Percentiles rank a stretch among this genome's conserved stretches.
phyloP scores from a whole-genome alignment of 768 basidiomycete species.

The Gelatoporia subvermispora region DNA sequence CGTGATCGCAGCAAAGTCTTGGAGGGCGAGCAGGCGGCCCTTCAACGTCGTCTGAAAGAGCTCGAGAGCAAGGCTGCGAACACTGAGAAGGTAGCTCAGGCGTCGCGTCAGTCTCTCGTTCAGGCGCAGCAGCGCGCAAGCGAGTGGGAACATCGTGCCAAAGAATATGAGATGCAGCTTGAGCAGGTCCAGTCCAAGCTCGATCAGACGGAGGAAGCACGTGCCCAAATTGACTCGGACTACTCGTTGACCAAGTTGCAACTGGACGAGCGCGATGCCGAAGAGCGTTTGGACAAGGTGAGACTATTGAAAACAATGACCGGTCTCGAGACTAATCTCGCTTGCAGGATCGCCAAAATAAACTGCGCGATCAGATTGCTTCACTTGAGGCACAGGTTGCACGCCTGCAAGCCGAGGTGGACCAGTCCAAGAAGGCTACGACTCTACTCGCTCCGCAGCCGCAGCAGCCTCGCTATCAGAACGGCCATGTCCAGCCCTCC shows the following conservation, averaged over 20 bases:
- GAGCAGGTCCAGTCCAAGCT: slow-evolving; percentile 55
- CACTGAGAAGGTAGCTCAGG: slow-evolving; percentile 52
- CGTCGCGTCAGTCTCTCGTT: slow-evolving; percentile 57
- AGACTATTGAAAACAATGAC: slow-evolving; percentile 1
- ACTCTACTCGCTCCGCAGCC: slow-evolving; percentile 25
- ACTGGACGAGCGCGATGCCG: slow-evolving; percentile 71
- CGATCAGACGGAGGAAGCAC: slow-evolving; percentile 63
- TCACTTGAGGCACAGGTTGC: slow-evolving; percentile 56
- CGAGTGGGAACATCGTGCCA: slow-evolving; percentile 79
- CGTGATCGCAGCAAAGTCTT: slow-evolving; percentile 53
- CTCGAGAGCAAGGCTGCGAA: slow-evolving; percentile 58
- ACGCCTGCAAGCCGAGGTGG: slow-evolving; percentile 54
- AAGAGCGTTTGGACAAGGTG: slow-evolving; percentile 66
- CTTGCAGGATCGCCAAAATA: slow-evolving; percentile 63
- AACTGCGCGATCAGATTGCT: slow-evolving; percentile 61
- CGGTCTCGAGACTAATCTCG: slow-evolving; percentile 1
- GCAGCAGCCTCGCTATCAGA: slow-evolving; percentile 42
- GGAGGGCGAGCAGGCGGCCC: slow-evolving; percentile 59
- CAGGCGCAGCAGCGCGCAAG: slow-evolving; percentile 73
- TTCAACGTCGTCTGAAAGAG: slow-evolving; percentile 73
- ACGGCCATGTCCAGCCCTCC: slow-evolving; percentile 32
- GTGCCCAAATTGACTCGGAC: slow-evolving; percentile 66
- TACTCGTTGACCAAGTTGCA: slow-evolving; percentile 62
- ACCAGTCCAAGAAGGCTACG: slow-evolving; percentile 35
- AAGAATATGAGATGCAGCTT: slow-evolving; percentile 62